Evolutionary conservation across 1,284 basidiomycete species (phyloP), one percentile per base, ranked within the genome.

Genomic region (Ceratobasidium sp.): DNA sequence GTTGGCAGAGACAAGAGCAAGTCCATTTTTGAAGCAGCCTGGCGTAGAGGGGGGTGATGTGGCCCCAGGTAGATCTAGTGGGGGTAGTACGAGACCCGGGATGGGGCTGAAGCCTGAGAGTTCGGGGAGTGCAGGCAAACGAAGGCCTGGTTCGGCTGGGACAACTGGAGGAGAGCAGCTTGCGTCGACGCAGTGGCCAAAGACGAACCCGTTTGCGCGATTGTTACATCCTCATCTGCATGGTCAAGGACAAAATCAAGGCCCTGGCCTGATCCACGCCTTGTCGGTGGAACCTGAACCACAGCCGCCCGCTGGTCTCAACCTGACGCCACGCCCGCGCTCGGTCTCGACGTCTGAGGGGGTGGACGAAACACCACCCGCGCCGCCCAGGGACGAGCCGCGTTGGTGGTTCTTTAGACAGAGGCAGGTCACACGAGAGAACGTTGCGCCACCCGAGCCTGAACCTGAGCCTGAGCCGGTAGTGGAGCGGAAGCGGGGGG

Each of bases 401-500:
- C 40, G 59, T 18, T 70, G 66, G 66, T 54, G 66, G 33, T 59
- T 59, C n/a, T 70, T 70, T 38, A 42, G 56, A 23, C 49, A 8
- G 25, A 53, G 63, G 23, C 49, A 18, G 66, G 11, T 44, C n/a
- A 58, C 25, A 2, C 14, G 38, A 16, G 33, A 54, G 12, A 3
- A n/a, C 11, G 33, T 44, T 38, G 53, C 36, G 3, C 51, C 40
- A 5, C 18, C 83, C 16, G 84, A 84, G 18, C 79, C 80, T 0
- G 82, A 82, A 33, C 83, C 84, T 9, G 77, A 81, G 5, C 40
- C 46, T 11, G 42, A 14, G 18, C 44, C 59, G 30, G 44, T 46
- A 18, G 48, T 21, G 14, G 44, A 44, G 58, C 14, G 53, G 18
- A 75, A 77, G 44, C 85, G 83, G 76, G 90, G 90, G 1, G 89